Percentiles rank a stretch among this genome's conserved stretches.
phyloP scores from a whole-genome alignment of 768 basidiomycete genomes.

The Leucogyrophana mollusca region DNA sequence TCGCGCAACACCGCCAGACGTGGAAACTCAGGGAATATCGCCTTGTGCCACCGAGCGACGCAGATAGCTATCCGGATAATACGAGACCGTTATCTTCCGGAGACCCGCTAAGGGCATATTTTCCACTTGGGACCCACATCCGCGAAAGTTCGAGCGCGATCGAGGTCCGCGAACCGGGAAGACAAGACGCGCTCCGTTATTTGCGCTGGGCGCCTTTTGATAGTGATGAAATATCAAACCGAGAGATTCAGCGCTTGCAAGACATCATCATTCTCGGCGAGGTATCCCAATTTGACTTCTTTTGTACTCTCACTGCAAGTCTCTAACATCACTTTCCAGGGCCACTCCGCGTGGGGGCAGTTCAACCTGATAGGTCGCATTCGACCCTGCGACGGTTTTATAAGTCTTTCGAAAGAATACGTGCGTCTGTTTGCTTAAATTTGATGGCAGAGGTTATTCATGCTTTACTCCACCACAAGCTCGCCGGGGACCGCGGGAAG shows the following conservation, averaged over 20 bases:
- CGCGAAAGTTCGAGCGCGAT: conserved; percentile 48
- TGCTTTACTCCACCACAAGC: conserved; percentile 32
- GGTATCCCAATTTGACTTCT: conserved; percentile 38
- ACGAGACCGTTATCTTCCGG: conserved; percentile 47
- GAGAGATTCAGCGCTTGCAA: conserved; percentile 26
- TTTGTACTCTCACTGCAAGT: not conserved
- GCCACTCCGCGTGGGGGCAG: conserved; percentile 90
- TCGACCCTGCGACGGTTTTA: conserved; percentile 77
- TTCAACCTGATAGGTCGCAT: conserved; percentile 79
- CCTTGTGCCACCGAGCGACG: conserved; percentile 37
- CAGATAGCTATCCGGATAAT: conserved; percentile 10
- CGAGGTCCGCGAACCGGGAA: conserved; percentile 44
- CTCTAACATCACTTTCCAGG: conserved; percentile 40
- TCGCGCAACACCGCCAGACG: conserved; percentile 85
- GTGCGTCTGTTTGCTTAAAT: conserved; percentile 37
- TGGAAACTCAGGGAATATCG: conserved; percentile 86
- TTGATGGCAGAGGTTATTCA: not conserved
- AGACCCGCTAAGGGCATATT: conserved; percentile 59
- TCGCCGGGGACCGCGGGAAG: conserved; percentile 70
- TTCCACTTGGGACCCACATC: conserved; percentile 53
- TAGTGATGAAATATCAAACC: conserved; percentile 29
- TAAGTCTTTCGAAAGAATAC: conserved; percentile 84
- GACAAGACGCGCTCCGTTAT: conserved; percentile 27
- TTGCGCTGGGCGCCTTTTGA: conserved; percentile 19
- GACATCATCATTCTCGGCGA: conserved; percentile 78